Percentiles rank a stretch among this genome's conserved stretches.
These are phyloP conservation scores for Glomus cerebriforme DNA, from an alignment of 192 early-diverging fungal species.

Conservation along the genomic window DNA sequence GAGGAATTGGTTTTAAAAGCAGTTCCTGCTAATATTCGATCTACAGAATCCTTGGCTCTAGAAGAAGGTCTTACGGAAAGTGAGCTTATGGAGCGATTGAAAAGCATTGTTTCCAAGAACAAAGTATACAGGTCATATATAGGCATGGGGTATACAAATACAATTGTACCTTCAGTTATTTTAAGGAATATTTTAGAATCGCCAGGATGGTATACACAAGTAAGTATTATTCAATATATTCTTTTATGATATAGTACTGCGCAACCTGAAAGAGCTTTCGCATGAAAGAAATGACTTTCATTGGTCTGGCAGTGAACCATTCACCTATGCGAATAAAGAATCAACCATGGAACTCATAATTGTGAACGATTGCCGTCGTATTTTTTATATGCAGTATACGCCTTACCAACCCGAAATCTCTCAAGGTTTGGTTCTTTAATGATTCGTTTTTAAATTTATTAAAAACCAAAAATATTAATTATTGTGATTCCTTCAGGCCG, in stretches of 20 bases:
- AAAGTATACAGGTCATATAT: constrained; percentile 91
- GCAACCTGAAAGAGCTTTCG: constrained; percentile 2
- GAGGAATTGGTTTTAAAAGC: constrained; percentile 83
- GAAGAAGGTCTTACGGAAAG: constrained; percentile 80
- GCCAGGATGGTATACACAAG: constrained; percentile 98
- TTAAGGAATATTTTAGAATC: constrained; percentile 97
- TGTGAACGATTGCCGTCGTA: constrained; percentile 19
- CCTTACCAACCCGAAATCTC: constrained; percentile 99
- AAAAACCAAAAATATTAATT: not conserved
- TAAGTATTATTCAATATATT: constrained; percentile 33
- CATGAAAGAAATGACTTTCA: constrained; percentile 14
- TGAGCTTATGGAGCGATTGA: constrained; percentile 82
- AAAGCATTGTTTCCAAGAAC: constrained; percentile 88
- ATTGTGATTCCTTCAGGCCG: constrained; percentile 51
- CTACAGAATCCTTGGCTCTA: constrained; percentile 70
- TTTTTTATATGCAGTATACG: constrained; percentile 79
- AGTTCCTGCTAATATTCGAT: constrained; percentile 80
- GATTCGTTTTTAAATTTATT: not conserved
- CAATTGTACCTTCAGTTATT: constrained; percentile 92
- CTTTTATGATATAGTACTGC: not conserved
- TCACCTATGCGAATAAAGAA: not conserved
- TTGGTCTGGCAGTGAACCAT: not conserved
- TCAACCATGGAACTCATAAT: constrained; percentile 23
- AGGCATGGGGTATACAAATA: constrained; percentile 93
- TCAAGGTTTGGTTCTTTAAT: constrained; percentile 55